Base-by-base conservation (phyloP, 1,139 yeast genomes). In the Sugiyamaella castrensis region DNA sequence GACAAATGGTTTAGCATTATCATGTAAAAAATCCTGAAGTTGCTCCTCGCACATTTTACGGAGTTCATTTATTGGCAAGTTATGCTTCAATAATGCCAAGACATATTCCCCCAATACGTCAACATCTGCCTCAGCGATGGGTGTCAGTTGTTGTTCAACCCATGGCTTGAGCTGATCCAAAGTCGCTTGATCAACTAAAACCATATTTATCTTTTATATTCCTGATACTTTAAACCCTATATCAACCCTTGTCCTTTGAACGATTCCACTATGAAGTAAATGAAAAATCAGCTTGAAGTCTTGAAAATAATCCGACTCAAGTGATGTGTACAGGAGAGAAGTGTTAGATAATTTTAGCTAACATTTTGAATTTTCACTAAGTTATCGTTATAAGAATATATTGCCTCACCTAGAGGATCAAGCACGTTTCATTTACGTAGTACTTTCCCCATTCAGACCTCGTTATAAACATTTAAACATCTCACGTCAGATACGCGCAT, bases 21-120 rank as follows among this genome's bases (percentile, higher is more conserved):
- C 60, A 38, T 59, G 63, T 43, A 69, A 54, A 47, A 69, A 68
- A 50, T 72, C 76, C 8, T 60, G 59, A 41, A 75, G 62, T 55
- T 73, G 72, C 4, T 60, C 66, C 26, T 65, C 46, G 52, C 72
- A 61, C 54, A 69, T 54, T 15, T 55, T 57, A n/a, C 60, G 55
- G 24, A 71, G 59, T n/a, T 57, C 64, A n/a, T 61, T 63, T 12
- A 51, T 49, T 9, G 70, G 62, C 33, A 62, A 59, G 32, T 68
- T 71, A 53, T 73, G 70, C 42, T 68, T 61, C 19, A 76, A 60
- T 40, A 76, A 60, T 1, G 77, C 76, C 29, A 73, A 40, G 15
- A 74, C 72, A 55, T 74, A 76, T 36, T 74, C 79, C 1, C 75
- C 66, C 50, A 75, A 60, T 30, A 73, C 73, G 11, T 68, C 71